Percentiles rank a stretch among this genome's conserved stretches.
Conservation (phyloP, 306 rosid genomes). For the Carpinus viminea region DNA sequence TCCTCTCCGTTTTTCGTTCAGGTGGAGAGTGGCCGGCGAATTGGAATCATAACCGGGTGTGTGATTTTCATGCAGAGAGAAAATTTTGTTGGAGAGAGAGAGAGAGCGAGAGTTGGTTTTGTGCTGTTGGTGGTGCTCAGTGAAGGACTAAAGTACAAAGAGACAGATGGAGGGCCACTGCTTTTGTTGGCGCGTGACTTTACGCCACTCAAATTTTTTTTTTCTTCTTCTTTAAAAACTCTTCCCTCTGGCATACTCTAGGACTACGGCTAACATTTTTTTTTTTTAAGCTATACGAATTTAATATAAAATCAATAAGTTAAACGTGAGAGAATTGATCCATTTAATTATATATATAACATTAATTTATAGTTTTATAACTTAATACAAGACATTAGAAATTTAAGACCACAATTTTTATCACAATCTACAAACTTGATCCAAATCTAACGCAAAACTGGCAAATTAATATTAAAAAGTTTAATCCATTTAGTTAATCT, state of each 20-base stretch:
- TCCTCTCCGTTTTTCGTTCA: not conserved
- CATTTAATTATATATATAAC: too few relatives aligned
- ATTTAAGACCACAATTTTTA: too few relatives aligned
- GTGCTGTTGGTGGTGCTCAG: constrained; percentile 5
- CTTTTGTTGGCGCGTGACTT: constrained; percentile 4
- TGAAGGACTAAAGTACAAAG: constrained; percentile 11
- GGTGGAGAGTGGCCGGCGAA: not conserved
- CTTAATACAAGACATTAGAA: too few relatives aligned
- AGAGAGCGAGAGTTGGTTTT: not conserved
- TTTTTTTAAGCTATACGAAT: too few relatives aligned
- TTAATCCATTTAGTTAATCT: too few relatives aligned
- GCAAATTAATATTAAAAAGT: too few relatives aligned
- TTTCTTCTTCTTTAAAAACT: not conserved
- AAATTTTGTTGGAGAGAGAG: not conserved
- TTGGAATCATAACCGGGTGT: constrained; percentile 5
- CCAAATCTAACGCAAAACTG: too few relatives aligned
- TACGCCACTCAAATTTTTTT: not conserved
- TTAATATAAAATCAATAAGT: too few relatives aligned
- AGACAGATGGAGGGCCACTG: not conserved
- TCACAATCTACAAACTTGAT: too few relatives aligned
- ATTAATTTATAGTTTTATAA: too few relatives aligned
- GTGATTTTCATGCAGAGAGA: constrained; percentile 30
- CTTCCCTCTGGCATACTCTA: not conserved
- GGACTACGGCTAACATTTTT: too few relatives aligned
- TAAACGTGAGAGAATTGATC: too few relatives aligned